Evolutionary conservation across 1,139 yeast species (phyloP).

Genomic region (Geotrichum carabidarum): DNA sequence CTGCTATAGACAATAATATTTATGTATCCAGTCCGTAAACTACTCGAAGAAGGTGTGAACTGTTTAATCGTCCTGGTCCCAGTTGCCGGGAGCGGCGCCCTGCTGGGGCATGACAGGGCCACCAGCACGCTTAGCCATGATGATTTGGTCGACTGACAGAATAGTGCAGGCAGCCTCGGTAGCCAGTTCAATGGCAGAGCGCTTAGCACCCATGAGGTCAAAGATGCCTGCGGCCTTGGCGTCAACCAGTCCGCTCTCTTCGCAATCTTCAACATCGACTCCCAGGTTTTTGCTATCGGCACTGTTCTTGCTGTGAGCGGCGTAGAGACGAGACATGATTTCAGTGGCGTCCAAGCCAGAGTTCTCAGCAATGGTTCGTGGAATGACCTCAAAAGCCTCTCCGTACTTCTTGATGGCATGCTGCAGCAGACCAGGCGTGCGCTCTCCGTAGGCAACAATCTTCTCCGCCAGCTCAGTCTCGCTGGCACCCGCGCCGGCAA

Average conservation of each 20-base stretch:
- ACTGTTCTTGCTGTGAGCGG: conserved; percentile 58
- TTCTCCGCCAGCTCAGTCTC: conserved; percentile 83
- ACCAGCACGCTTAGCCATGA: conserved; percentile 94
- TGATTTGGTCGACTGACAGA: conserved; percentile 82
- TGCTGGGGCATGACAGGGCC: conserved; percentile 92
- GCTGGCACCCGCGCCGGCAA: conserved; percentile 97
- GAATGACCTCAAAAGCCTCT: conserved; percentile 88
- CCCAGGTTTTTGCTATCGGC: conserved; percentile 43
- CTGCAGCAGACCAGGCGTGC: conserved; percentile 88
- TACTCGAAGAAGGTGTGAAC: neutral
- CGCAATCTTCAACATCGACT: conserved; percentile 62
- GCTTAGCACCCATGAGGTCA: conserved; percentile 76
- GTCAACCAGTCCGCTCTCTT: conserved; percentile 65
- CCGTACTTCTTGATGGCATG: conserved; percentile 93
- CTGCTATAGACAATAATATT: neutral
- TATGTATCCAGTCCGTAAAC: neutral
- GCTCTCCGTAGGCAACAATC: conserved; percentile 80
- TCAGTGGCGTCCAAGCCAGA: conserved; percentile 90
- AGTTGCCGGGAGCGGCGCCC: conserved; percentile 76
- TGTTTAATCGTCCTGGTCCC: conserved; percentile 86
- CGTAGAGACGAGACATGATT: conserved; percentile 77
- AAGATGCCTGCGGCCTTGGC: conserved; percentile 63
- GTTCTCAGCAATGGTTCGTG: conserved; percentile 89
- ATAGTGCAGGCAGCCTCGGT: conserved; percentile 94
- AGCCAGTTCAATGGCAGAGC: conserved; percentile 85